phyloP scores from a whole-genome alignment of 768 basidiomycete species.

The Leucogyrophana mollusca region DNA sequence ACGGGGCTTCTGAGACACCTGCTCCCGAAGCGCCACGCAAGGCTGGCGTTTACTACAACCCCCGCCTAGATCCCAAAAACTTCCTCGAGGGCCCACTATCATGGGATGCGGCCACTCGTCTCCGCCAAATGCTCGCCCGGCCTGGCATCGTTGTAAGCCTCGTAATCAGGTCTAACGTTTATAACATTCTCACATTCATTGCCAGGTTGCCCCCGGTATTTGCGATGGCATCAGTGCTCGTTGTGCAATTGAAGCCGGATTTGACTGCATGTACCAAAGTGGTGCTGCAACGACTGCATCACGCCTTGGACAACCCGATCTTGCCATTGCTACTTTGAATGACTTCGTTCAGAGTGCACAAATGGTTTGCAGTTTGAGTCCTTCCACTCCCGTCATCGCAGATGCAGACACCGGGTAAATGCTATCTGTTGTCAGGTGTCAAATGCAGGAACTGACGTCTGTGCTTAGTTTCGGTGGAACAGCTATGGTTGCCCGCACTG shows the following conservation, averaged over 20 bases:
- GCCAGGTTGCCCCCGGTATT: conserved; percentile 71
- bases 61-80: conserved; percentile 68
- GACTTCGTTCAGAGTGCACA: conserved; percentile 72
- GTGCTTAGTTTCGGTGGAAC: conserved; percentile 65
- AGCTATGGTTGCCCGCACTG: conserved; percentile 72
- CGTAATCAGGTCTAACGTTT: not conserved
- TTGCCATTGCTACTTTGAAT: conserved; percentile 75
- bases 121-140: conserved; percentile 66
- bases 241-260: conserved; percentile 78
- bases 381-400: conserved; percentile 69
- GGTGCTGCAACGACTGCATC: conserved; percentile 83
- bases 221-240: conserved; percentile 81
- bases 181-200: conserved; percentile 2
- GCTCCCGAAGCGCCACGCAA: conserved; percentile 12
- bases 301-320: conserved; percentile 73
- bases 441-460: not conserved
- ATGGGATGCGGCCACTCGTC: conserved; percentile 63
- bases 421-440: too few relatives aligned
- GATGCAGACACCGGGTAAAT: conserved; percentile 76
- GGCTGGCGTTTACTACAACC: conserved; percentile 52
- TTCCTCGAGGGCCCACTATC: conserved; percentile 70
- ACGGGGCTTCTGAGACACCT: not conserved
- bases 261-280: conserved; percentile 76
- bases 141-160: conserved; percentile 74
- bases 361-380: conserved; percentile 68